These are phyloP conservation scores for Hansenula lynferdii DNA, from an alignment of 1,139 yeast species.

Conservation along the genomic window DNA sequence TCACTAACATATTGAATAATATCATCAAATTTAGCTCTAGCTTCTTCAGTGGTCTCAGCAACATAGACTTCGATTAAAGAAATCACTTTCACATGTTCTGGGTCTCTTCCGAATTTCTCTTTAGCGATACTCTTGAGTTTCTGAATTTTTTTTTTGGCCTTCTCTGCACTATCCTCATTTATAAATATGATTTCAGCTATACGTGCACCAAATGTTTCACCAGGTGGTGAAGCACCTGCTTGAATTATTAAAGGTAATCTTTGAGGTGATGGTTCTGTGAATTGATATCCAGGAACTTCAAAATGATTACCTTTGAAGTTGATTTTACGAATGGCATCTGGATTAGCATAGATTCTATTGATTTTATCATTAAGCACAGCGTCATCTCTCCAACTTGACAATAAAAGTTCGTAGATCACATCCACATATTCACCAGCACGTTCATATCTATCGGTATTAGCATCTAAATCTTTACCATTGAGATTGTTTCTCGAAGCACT, in stretches of 20 bases:
- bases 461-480: constrained; percentile 31
- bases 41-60: constrained; percentile 29
- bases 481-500: constrained; percentile 35
- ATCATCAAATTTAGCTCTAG: constrained; percentile 22
- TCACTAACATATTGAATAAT: constrained; percentile 21
- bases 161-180: constrained; percentile 24
- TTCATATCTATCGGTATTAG: constrained; percentile 32
- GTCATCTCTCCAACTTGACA: constrained; percentile 39
- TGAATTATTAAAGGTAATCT: constrained; percentile 38
- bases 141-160: constrained; percentile 15
- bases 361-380: constrained; percentile 29
- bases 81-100: constrained; percentile 23
- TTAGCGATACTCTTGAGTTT: constrained; percentile 21
- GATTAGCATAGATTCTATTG: constrained; percentile 31
- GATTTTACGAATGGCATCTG: constrained; percentile 31
- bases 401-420: constrained; percentile 32
- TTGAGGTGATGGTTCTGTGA: constrained; percentile 36
- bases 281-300: constrained; percentile 35
- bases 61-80: constrained; percentile 23
- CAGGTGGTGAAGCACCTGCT: constrained; percentile 40
- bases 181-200: constrained; percentile 38
- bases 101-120: constrained; percentile 22
- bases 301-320: constrained; percentile 33
- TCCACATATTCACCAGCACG: constrained; percentile 36
- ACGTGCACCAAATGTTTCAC: constrained; percentile 38